Evolutionary conservation across 176 grass and related monocot genomes (phyloP).

Genomic region (Juncus effusus): DNA sequence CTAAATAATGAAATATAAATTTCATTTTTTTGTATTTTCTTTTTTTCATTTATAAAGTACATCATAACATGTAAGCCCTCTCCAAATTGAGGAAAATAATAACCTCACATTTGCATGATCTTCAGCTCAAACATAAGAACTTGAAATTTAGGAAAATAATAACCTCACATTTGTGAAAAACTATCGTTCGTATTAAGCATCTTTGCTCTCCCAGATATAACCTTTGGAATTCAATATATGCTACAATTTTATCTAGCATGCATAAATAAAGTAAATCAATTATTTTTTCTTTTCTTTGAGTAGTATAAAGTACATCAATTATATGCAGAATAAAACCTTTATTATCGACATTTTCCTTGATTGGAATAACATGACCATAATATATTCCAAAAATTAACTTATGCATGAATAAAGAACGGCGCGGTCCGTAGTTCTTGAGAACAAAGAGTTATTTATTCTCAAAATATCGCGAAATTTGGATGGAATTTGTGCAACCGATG

Average conservation of each 20-base stretch:
- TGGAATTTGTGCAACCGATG: constrained; percentile 32
- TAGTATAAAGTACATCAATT: constrained; percentile 19
- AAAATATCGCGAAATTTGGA: constrained; percentile 8
- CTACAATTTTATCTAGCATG: constrained; percentile 3
- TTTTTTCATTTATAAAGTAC: background rate
- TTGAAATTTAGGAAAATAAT: constrained; percentile 4
- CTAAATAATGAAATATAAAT: background rate
- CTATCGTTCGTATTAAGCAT: constrained; percentile 21
- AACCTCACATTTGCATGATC: background rate
- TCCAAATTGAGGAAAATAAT: background rate
- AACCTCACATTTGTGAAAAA: background rate
- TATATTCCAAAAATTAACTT: constrained; percentile 12
- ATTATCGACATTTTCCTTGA: constrained; percentile 1
- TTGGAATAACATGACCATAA: constrained; percentile 17
- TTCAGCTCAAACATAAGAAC: background rate
- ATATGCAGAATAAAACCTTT: constrained; percentile 31
- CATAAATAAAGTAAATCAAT: background rate
- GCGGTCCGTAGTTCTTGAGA: constrained; percentile 4
- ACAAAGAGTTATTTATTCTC: constrained; percentile 17
- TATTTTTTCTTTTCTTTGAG: too few relatives aligned
- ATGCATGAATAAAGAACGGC: constrained; percentile 18
- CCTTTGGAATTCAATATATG: constrained; percentile 17
- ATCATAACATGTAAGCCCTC: background rate
- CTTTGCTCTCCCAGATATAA: constrained; percentile 25
- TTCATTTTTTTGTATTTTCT: background rate